Base-by-base conservation (phyloP, 2,329 filamentous ascomycete species). In the Alternaria novae-zelandiae region DNA sequence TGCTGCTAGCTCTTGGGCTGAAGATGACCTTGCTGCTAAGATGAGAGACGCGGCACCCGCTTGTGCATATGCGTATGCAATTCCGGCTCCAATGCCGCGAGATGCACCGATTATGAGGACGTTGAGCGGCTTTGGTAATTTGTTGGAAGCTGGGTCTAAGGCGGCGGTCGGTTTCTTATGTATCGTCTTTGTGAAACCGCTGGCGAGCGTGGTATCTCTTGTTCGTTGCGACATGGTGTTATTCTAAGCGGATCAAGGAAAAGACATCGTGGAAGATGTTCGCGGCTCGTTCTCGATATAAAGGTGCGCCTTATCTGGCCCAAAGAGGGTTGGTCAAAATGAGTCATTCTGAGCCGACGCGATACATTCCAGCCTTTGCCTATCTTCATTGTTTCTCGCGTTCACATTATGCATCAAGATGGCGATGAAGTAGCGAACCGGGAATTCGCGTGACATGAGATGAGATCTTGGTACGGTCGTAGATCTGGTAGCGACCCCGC, bases 91-190 rank as follows among this genome's bases (percentile, higher is more conserved):
- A 12, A 79, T 77, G 3, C 78, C 77, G 10, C 70, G 67, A 6
- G 76, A 74, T 6, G 76, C 77, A 3, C 77, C 78, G 41, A 79
- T 72, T 4, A 79, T 65, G 43, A 75, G 73, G n/a, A 78, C 70
- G 11, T 66, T 74, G 54, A 74, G 66, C 6, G 67, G 50, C 5
- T 28, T 28, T 1, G 72, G 53, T 15, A 78, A 61, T 44, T 65
- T 67, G 62, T 74, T 74, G 15, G 41, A 61, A 5, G 54, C 13
- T 2, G 71, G 74, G 30, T 71, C 63, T 11, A 73, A 36, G 5
- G 64, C 21, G 3, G 66, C 7, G 11, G 57, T 55, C 0, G 72
- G 64, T 21, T 57, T 63, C 26, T 49, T 55, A 54, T 75, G 70
- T 4, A 15, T 45, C 2, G 59, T 70, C 25, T 36, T 45, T 1